Evolutionary conservation across 345 rosid genomes (phyloP).

Genomic region (Eucalyptus globulus): DNA sequence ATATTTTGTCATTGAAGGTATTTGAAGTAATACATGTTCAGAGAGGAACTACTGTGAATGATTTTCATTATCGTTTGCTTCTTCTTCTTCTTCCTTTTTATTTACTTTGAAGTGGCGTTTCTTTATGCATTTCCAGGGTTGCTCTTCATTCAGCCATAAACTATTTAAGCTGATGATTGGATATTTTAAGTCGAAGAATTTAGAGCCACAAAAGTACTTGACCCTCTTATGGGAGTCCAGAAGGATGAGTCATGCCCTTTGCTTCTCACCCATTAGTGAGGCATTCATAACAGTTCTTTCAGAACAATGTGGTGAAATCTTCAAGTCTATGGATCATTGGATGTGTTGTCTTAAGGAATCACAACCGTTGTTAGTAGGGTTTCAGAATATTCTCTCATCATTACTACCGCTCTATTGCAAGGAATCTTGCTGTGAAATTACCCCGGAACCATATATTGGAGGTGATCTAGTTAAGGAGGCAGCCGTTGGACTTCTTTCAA

Average conservation of each 20-base stretch:
- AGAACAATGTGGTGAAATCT: conserved; percentile 34
- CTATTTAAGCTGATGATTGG: conserved; percentile 47
- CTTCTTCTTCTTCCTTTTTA: neutral
- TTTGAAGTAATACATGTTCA: neutral
- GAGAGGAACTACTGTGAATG: neutral
- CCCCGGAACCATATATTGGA: conserved; percentile 15
- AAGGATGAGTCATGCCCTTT: conserved; percentile 82
- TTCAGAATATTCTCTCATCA: conserved; percentile 41
- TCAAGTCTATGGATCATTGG: conserved; percentile 52
- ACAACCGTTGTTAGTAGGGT: conserved; percentile 41
- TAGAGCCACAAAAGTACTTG: conserved; percentile 43
- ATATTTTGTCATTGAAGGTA: conserved; percentile 79
- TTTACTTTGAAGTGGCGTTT: neutral
- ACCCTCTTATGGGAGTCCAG: conserved; percentile 66
- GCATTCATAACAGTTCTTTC: conserved; percentile 30
- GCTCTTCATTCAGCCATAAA: conserved; percentile 20
- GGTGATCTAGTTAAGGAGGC: conserved; percentile 43
- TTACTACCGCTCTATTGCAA: conserved; percentile 9
- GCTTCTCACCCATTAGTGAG: conserved; percentile 63
- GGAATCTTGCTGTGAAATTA: conserved; percentile 7
- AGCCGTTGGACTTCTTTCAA: conserved; percentile 47
- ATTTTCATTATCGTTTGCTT: neutral
- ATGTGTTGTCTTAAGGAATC: conserved; percentile 49
- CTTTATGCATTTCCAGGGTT: conserved; percentile 42
- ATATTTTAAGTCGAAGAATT: conserved; percentile 31